Conservation (phyloP, 345 rosid genomes). For the Ceriops tagal region DNA sequence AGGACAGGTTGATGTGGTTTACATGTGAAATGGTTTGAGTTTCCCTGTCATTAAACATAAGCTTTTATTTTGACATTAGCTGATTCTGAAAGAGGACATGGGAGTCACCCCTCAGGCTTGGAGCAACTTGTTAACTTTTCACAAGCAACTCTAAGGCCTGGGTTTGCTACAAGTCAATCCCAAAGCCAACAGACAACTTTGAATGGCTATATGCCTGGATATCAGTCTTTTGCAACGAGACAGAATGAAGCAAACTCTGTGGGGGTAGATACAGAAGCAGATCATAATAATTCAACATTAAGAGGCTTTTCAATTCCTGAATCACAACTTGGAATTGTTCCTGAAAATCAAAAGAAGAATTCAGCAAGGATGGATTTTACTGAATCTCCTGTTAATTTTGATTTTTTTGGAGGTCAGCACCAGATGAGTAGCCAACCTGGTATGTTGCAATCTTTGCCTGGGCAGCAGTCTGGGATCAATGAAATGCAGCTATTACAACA, state of each 20-base stretch:
- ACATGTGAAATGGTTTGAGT: background rate
- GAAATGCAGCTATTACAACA: conserved; percentile 83
- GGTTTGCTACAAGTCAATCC: conserved; percentile 46
- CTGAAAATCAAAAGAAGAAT: conserved; percentile 46
- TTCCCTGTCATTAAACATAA: background rate
- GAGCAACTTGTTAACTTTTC: conserved; percentile 52
- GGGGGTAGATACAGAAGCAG: conserved; percentile 61
- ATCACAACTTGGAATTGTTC: conserved; percentile 42
- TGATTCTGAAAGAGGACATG: conserved; percentile 57
- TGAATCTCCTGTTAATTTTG: conserved; percentile 65
- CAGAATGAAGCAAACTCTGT: conserved; percentile 54
- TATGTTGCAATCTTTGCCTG: conserved; percentile 56
- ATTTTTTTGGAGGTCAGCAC: conserved; percentile 66
- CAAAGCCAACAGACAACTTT: conserved; percentile 50
- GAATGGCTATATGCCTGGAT: conserved; percentile 70
- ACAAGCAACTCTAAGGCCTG: conserved; percentile 51
- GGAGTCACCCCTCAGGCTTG: conserved; percentile 46
- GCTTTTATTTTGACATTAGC: conserved; percentile 41
- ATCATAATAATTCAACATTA: conserved; percentile 41
- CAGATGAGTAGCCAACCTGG: conserved; percentile 59
- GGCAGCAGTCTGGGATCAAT: conserved; percentile 63
- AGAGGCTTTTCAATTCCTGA: conserved; percentile 48
- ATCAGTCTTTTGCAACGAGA: conserved; percentile 42
- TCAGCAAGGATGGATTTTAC: conserved; percentile 43
- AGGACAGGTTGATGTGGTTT: conserved; percentile 13